These are phyloP conservation scores for Hemisphaericaspora xylanilytica DNA, from an alignment of 1,139 yeast genomes.

Conservation along the genomic window DNA sequence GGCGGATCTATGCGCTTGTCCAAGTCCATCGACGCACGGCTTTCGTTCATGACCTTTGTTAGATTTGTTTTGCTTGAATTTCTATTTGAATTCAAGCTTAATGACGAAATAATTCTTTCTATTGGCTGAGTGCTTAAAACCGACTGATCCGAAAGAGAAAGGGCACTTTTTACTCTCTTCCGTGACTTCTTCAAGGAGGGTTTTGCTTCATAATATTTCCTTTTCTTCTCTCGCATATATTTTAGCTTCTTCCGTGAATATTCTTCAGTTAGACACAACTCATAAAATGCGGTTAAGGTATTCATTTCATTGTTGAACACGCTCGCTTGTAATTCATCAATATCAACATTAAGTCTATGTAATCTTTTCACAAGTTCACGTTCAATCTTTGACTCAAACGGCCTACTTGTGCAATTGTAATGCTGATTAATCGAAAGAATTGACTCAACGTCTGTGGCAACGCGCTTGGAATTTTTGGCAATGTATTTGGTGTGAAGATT, in stretches of 20 bases:
- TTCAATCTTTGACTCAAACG: slow-evolving; percentile 62
- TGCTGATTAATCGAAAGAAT: slow-evolving; percentile 42
- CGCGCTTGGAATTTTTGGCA: slow-evolving; percentile 14
- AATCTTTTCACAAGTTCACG: slow-evolving; percentile 63
- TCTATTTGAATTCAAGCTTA: slow-evolving; percentile 34
- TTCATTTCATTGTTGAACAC: slow-evolving; percentile 67
- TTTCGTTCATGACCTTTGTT: slow-evolving; percentile 8
- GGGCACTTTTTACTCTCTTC: slow-evolving; percentile 46
- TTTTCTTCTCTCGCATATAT: slow-evolving; percentile 36
- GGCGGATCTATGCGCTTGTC: slow-evolving; percentile 9
- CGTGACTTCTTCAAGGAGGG: slow-evolving; percentile 48
- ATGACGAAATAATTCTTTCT: slow-evolving; percentile 39
- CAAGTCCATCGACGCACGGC: slow-evolving; percentile 4
- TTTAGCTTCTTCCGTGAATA: slow-evolving; percentile 35
- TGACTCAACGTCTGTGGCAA: slow-evolving; percentile 33
- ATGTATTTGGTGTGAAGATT: slow-evolving; percentile 30
- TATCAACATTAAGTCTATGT: slow-evolving; percentile 64
- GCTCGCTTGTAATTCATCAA: slow-evolving; percentile 59
- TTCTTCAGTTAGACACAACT: slow-evolving; percentile 66
- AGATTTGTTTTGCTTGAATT: slow-evolving; percentile 21
- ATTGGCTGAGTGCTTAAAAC: slow-evolving; percentile 32
- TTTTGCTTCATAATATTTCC: slow-evolving; percentile 39
- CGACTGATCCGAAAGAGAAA: slow-evolving; percentile 33
- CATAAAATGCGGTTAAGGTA: slow-evolving; percentile 82
- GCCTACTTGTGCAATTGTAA: slow-evolving; percentile 37